Base-by-base conservation (phyloP, 176 grass and related monocot genomes). In the Triticum urartu region DNA sequence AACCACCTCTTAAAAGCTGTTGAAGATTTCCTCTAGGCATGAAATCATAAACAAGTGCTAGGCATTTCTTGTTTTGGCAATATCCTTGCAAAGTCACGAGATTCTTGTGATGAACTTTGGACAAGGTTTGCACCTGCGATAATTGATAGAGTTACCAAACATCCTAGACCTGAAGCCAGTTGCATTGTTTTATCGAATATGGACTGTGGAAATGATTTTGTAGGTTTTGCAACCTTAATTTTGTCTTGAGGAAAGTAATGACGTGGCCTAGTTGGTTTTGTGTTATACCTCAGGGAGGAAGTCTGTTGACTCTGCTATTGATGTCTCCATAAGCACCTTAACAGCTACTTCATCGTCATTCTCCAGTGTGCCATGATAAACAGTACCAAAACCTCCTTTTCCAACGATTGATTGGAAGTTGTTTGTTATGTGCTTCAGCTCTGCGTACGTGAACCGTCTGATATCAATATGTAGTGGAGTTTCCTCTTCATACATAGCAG, bases 371-470 rank as follows among this genome's bases (percentile, higher is more conserved):
- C 89, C 89, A 83, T 86, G 79, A 35, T 90, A 90, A 81, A 90
- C 89, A 47, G 25, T 87, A 24, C 89, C 89, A 17, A 90, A 90
- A 59, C 89, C 89, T 52, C 89, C 89, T 90, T 85, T 82, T 68
- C 89, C 89, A 87, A 90, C 11, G 5, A 39, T 25, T 79, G 30
- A 20, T 14, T 81, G 33, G 58, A 90, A 90, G 28, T 86, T 5
- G 1, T 86, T 86, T 18, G 84, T 90, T 83, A 87, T 72, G 61
- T 71, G 34, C 81, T 79, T 72, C 36, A 90, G 36, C 36, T 87
- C 79, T 68, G 83, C 35, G 22, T 90, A 90, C 10, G 84, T 90
- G 78, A 86, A 90, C 36, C 64, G 79, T 39, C 63, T 79, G 42
- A 86, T 79, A 11, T 90, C 88, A 7, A 86, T 70, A 56, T 83